Conservation (phyloP, 2,329 filamentous ascomycete species). For the Xylariaceae sp. region DNA sequence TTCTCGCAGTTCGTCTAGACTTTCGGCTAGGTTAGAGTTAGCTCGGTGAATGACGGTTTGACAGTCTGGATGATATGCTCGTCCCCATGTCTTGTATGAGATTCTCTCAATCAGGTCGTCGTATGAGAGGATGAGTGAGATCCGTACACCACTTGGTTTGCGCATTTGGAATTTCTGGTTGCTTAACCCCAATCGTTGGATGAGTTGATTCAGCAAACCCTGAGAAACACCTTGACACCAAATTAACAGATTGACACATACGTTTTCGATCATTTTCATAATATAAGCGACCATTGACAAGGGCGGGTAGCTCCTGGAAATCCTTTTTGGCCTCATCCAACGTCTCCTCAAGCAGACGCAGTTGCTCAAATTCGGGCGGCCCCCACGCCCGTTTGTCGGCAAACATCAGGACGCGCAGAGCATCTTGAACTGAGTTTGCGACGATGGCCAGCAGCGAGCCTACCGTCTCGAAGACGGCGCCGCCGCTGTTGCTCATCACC, state of each 20-base stretch:
- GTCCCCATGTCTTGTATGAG: neutral
- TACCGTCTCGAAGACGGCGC: constrained; percentile 42
- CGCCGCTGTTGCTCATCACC: constrained; percentile 33
- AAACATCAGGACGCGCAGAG: constrained; percentile 50
- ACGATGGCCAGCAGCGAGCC: constrained; percentile 56
- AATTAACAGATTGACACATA: constrained; percentile 31
- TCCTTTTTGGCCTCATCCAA: constrained; percentile 58
- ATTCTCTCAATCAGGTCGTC: neutral
- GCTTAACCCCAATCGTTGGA: no score
- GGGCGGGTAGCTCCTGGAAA: constrained; percentile 53
- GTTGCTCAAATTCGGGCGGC: constrained; percentile 56
- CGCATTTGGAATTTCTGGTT: no score
- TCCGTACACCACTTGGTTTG: no score
- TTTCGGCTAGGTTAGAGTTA: constrained; percentile 40
- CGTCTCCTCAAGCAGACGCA: constrained; percentile 50
- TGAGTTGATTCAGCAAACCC: no score
- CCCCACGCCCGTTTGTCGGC: constrained; percentile 58
- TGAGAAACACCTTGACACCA: no score
- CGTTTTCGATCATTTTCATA: constrained; percentile 55
- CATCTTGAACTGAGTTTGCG: constrained; percentile 50
- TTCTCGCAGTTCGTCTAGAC: constrained; percentile 46
- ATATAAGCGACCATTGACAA: constrained; percentile 54
- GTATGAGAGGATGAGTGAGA: no score
- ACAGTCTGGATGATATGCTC: neutral
- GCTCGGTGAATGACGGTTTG: no score